Percentiles rank a stretch among this genome's conserved stretches.
Evolutionary conservation across 2,329 filamentous ascomycete species (phyloP).

Genomic region (Penicillium janthinellum): DNA sequence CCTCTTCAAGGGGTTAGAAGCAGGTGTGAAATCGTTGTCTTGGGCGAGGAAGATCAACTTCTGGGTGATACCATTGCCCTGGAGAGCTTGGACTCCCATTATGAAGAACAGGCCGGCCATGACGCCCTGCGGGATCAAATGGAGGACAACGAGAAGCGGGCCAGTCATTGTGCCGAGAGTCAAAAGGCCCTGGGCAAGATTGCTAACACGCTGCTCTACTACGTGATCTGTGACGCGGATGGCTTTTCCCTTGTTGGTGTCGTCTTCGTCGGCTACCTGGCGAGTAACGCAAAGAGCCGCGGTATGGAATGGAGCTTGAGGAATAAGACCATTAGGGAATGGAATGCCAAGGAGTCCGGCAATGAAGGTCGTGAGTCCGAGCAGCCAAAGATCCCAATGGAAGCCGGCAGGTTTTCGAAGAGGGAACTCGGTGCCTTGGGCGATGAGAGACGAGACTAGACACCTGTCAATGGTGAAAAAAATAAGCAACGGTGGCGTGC

Average conservation of each 20-base stretch:
- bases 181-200: constrained; percentile 74
- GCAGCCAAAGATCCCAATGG: constrained; percentile 82
- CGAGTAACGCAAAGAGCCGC: constrained; percentile 73
- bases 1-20: constrained; percentile 60
- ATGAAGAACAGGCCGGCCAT: constrained; percentile 81
- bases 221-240: constrained; percentile 64
- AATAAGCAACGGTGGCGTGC: neutral
- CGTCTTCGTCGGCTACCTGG: constrained; percentile 57
- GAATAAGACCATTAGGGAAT: constrained; percentile 81
- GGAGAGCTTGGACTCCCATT: constrained; percentile 78
- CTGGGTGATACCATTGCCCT: constrained; percentile 73
- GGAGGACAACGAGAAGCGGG: constrained; percentile 71
- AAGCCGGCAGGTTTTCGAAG: constrained; percentile 79
- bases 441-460: constrained; percentile 76
- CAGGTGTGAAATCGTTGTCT: constrained; percentile 63
- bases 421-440: constrained; percentile 80
- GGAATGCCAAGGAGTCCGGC: constrained; percentile 76
- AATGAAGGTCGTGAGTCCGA: constrained; percentile 75
- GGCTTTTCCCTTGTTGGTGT: constrained; percentile 60
- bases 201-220: constrained; percentile 74
- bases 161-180: constrained; percentile 78
- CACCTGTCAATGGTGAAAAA: neutral
- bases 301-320: constrained; percentile 81
- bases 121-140: constrained; percentile 77
- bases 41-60: constrained; percentile 71